Percentiles rank a stretch among this genome's conserved stretches.
These are phyloP conservation scores for Plasmodium sp. DNA, from an alignment of 169 alveolate species.

Conservation along the genomic window DNA sequence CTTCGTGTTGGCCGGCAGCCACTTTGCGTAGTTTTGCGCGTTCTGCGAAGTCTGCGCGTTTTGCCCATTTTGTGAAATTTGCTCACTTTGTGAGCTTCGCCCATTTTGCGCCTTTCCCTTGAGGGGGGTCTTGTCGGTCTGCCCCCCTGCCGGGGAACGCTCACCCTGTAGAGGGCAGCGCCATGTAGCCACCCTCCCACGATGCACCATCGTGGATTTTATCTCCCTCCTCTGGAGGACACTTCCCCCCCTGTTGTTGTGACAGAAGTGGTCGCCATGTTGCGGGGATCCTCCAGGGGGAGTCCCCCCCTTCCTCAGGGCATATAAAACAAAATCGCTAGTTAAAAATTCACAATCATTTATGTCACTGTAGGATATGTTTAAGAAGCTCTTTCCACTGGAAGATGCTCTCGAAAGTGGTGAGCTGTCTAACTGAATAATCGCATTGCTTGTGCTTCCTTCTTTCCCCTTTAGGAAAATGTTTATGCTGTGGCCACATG, in stretches of 20 bases:
- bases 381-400: constrained; percentile 9
- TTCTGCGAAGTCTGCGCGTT: neutral
- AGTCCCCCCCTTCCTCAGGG: neutral
- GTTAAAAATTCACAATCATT: constrained; percentile 7
- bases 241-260: neutral
- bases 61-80: neutral
- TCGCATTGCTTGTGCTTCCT: neutral
- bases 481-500: constrained; percentile 48
- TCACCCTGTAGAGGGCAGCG: neutral
- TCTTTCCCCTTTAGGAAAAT: neutral
- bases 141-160: neutral
- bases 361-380: constrained; percentile 11
- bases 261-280: neutral
- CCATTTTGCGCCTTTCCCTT: neutral
- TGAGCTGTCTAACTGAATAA: constrained; percentile 2
- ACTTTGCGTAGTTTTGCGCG: neutral
- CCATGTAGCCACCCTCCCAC: neutral
- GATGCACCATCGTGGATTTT: neutral
- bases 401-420: neutral
- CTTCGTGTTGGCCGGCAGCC: neutral
- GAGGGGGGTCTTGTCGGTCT: neutral
- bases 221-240: neutral
- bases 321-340: constrained; percentile 17
- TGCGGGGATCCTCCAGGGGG: neutral
- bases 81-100: too few relatives aligned